Evolutionary conservation across 1,284 basidiomycete species (phyloP).

Genomic region (Schizophyllum amplum): DNA sequence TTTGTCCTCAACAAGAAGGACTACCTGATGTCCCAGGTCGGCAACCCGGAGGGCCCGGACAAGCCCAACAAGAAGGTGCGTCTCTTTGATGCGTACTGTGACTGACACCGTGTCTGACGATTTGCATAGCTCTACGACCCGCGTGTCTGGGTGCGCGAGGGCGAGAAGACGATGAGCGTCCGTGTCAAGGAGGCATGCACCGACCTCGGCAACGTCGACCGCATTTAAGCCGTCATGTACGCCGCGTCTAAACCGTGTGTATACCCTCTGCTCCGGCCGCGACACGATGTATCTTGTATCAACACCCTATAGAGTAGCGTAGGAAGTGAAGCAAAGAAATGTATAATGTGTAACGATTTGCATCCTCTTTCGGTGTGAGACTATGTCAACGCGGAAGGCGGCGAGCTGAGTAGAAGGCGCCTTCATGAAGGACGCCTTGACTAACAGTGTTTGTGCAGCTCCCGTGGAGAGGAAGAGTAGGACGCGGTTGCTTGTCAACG

Average conservation of each 20-base stretch:
- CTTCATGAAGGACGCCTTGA: too few species aligned
- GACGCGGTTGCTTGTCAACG: too few species aligned
- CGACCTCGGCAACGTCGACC: conserved; percentile 75
- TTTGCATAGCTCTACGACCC: conserved; percentile 74
- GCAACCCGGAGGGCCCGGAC: conserved; percentile 89
- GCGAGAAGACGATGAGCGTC: conserved; percentile 86
- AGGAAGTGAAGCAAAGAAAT: not conserved
- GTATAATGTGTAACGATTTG: not conserved
- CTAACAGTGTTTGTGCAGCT: too few species aligned
- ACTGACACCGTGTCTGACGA: not conserved
- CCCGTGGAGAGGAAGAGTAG: too few species aligned
- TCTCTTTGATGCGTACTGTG: not conserved
- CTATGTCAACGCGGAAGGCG: too few species aligned
- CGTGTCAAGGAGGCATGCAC: conserved; percentile 90
- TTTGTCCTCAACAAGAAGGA: conserved; percentile 79
- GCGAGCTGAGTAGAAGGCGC: too few species aligned
- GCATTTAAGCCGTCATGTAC: not conserved
- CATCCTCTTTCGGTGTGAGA: too few species aligned
- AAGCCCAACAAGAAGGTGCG: conserved; percentile 96
- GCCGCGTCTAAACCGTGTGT: not conserved
- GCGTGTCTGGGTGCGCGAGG: conserved; percentile 97
- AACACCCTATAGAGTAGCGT: not conserved
- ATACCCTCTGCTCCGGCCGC: not conserved
- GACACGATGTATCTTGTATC: not conserved
- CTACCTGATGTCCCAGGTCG: conserved; percentile 84